Evolutionary conservation across 306 rosid genomes (phyloP), one percentile per base, ranked within the genome.

Genomic region (Corylus americana): DNA sequence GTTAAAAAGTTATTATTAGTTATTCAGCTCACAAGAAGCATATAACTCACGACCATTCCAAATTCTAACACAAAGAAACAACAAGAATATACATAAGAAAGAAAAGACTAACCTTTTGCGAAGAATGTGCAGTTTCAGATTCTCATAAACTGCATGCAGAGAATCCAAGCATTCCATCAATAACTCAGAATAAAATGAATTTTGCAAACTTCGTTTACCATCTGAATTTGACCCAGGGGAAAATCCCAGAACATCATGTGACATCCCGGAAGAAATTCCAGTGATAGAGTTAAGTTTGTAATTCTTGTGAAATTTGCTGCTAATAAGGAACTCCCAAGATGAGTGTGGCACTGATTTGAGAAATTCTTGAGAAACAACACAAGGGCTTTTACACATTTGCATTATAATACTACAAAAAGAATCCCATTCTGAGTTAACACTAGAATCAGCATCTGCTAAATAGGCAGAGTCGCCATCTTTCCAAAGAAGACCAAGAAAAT

Each of bases 61-160:
- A 39, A 20, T 74, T 78, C 74, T 57, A 72, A 35, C 35, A 35
- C 54, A 14, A 22, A 8, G 14, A 73, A 16, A 45, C 4, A 13
- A 58, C 37, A 77, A 42, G 10, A 67, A 39, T 39, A 11, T 39
- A 42, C 14, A 67, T 2, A 18, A 35, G 47, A 74, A 74, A 83
- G 39, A 69, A 64, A 73, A 57, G 18, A 66, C 78, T 71, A 77
- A 94, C 98, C 97, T 53, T 81, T 87, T 94, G 49, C 98, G 97
- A 79, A 94, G 98, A 82, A 85, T 89, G 80, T 94, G 91, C 81
- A 94, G 90, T 85, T 94, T 94, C 79, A 94, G 83, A 85, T 86
- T 91, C 86, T 95, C 98, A 76, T 95, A 95, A 67, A 95, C 93
- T 37, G 97, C 95, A 86, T 95, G 98, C 83, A 95, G 91, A 78